These are phyloP conservation scores for Trichosanthes truncata DNA, from an alignment of 306 rosid genomes.

Conservation along the genomic window DNA sequence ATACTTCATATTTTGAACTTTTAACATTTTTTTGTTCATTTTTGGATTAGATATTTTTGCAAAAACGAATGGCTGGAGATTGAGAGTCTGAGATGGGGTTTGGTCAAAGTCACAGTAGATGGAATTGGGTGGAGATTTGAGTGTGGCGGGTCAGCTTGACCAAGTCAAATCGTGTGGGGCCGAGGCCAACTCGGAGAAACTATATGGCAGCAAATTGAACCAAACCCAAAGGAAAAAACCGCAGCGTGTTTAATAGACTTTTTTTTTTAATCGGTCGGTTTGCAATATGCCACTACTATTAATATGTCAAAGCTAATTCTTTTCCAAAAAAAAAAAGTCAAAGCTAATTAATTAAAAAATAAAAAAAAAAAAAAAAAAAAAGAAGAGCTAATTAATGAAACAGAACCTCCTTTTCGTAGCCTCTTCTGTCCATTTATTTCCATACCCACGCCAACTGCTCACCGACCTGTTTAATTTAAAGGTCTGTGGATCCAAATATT, in stretches of 20 bases:
- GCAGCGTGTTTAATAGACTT: not conserved
- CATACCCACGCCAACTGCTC: not conserved
- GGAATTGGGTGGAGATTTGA: not conserved
- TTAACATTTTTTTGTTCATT: not conserved
- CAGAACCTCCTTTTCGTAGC: not conserved
- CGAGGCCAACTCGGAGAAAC: not conserved
- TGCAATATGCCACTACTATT: not conserved
- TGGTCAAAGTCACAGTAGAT: not conserved
- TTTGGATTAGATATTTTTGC: not conserved
- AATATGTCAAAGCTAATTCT: not conserved
- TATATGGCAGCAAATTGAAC: not conserved
- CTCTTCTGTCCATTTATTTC: not conserved
- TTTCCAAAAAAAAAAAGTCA: not conserved
- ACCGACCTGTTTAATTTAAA: not conserved
- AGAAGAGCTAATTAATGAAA: not conserved
- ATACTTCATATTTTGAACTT: not conserved
- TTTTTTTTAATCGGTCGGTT: constrained; percentile 1
- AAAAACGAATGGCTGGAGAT: not conserved
- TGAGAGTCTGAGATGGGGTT: not conserved
- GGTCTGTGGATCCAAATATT: not conserved
- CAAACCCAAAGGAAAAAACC: not conserved
- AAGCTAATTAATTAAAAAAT: not conserved
- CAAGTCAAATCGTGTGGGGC: not conserved
- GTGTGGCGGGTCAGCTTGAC: not conserved
- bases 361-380: too few species aligned